These are phyloP conservation scores for Ulota crispa DNA, from an alignment of 225 moss, liverwort and hornwort genomes.

Conservation along the genomic window DNA sequence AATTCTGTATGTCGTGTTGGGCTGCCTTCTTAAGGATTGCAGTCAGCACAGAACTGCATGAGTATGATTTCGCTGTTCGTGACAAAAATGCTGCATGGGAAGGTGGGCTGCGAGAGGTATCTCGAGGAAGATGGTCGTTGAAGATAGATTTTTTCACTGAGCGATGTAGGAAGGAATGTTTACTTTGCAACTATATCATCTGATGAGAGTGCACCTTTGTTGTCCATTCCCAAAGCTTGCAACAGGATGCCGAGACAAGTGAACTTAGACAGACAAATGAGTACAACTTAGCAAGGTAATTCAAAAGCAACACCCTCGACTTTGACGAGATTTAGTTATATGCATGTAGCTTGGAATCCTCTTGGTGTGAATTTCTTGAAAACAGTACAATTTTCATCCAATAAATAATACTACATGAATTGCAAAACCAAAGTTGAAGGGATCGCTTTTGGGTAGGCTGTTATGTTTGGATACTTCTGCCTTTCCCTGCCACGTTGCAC, in stretches of 20 bases:
- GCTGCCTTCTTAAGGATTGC: background rate
- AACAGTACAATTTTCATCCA: background rate
- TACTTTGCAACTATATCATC: background rate
- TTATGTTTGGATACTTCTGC: background rate
- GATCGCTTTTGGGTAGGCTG: background rate
- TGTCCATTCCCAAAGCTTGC: background rate
- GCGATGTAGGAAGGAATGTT: background rate
- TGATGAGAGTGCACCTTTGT: background rate
- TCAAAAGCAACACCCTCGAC: background rate
- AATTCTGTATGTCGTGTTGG: background rate
- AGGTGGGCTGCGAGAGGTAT: background rate
- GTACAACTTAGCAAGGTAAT: background rate
- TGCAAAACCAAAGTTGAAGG: background rate
- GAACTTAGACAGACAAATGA: background rate
- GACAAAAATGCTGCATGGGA: background rate
- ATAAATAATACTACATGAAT: background rate
- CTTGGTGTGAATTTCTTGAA: background rate
- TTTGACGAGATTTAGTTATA: background rate
- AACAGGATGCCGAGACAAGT: background rate
- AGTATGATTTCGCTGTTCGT: background rate
- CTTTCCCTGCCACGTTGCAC: background rate
- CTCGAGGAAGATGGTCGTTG: background rate
- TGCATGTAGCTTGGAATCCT: background rate
- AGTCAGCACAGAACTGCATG: background rate
- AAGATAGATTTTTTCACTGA: background rate